These are phyloP conservation scores for Lepidium didymum DNA, from an alignment of 345 rosid genomes.

Conservation along the genomic window DNA sequence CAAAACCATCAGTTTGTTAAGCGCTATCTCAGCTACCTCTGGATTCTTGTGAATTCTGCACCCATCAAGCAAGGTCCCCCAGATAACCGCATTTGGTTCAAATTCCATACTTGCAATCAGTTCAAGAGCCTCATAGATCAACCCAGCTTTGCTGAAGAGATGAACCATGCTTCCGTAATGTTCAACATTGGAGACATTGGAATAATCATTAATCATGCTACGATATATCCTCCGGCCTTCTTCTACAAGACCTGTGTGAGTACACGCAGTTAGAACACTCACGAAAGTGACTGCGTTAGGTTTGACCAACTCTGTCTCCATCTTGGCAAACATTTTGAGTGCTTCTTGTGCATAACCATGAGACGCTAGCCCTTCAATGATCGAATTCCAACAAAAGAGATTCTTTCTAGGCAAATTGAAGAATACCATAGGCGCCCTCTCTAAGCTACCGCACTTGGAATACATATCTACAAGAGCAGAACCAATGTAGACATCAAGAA, in stretches of 20 bases:
- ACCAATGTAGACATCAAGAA: conserved; percentile 68
- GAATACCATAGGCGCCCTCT: conserved; percentile 56
- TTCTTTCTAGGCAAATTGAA: conserved; percentile 58
- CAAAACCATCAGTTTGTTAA: conserved; percentile 42
- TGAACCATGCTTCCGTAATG: conserved; percentile 79
- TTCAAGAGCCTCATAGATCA: conserved; percentile 56
- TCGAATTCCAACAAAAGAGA: conserved; percentile 77
- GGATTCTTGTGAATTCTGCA: conserved; percentile 59
- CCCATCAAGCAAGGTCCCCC: conserved; percentile 71
- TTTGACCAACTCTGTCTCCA: conserved; percentile 42
- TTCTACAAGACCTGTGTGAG: conserved; percentile 76
- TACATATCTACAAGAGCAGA: conserved; percentile 84
- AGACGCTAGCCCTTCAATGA: conserved; percentile 68
- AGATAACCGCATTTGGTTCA: conserved; percentile 60
- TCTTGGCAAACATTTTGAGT: conserved; percentile 49
- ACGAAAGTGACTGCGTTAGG: conserved; percentile 72
- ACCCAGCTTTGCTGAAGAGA: conserved; percentile 64
- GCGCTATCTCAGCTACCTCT: conserved; percentile 52
- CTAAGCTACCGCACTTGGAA: conserved; percentile 71
- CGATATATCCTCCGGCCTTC: conserved; percentile 51
- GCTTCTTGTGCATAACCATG: conserved; percentile 68
- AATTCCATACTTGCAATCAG: conserved; percentile 42
- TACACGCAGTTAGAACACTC: conserved; percentile 68
- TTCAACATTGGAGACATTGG: conserved; percentile 39
- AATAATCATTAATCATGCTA: conserved; percentile 47